phyloP scores from a whole-genome alignment of 805 yeast species.

The Lachancea kluyveri region DNA sequence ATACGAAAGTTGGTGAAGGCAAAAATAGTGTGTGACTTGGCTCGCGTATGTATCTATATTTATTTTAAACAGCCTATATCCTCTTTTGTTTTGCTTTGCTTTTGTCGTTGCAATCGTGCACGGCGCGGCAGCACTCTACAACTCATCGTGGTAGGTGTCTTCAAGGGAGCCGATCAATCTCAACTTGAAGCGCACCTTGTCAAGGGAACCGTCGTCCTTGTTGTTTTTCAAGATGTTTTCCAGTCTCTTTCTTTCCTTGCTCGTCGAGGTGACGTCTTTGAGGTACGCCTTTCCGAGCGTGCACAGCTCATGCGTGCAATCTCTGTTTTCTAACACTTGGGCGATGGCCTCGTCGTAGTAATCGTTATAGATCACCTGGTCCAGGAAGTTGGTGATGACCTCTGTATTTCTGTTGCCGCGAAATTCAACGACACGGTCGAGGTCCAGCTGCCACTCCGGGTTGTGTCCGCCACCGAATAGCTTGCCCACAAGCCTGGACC shows the following conservation, averaged over 20 bases:
- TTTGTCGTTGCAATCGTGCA: too few species aligned
- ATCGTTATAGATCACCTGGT: slow-evolving; percentile 22
- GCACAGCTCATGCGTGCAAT: slow-evolving; percentile 33
- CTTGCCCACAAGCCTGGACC: slow-evolving; percentile 2
- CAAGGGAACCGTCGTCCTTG: slow-evolving; percentile 20
- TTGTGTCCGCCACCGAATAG: slow-evolving; percentile 7
- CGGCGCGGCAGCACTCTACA: background rate
- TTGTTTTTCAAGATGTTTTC: slow-evolving; percentile 21
- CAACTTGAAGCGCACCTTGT: slow-evolving; percentile 31
- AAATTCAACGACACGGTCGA: slow-evolving; percentile 45
- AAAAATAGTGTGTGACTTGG: too few species aligned
- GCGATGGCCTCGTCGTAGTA: slow-evolving; percentile 8
- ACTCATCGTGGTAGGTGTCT: background rate
- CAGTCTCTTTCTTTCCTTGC: slow-evolving; percentile 27
- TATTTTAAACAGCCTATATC: too few species aligned
- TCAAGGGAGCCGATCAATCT: slow-evolving; percentile 10
- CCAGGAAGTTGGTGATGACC: slow-evolving; percentile 46
- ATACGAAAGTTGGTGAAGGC: slow-evolving; percentile 35
- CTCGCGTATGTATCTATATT: too few species aligned
- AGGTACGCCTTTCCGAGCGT: slow-evolving; percentile 11
- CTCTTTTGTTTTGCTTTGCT: too few species aligned
- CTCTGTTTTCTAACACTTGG: slow-evolving; percentile 33
- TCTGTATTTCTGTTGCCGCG: slow-evolving; percentile 46
- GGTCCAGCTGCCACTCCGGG: slow-evolving; percentile 19
- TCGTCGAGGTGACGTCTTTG: slow-evolving; percentile 28